Evolutionary conservation across 1,284 basidiomycete genomes (phyloP), one percentile per base, ranked within the genome.

Genomic region (Abortiporus biennis): DNA sequence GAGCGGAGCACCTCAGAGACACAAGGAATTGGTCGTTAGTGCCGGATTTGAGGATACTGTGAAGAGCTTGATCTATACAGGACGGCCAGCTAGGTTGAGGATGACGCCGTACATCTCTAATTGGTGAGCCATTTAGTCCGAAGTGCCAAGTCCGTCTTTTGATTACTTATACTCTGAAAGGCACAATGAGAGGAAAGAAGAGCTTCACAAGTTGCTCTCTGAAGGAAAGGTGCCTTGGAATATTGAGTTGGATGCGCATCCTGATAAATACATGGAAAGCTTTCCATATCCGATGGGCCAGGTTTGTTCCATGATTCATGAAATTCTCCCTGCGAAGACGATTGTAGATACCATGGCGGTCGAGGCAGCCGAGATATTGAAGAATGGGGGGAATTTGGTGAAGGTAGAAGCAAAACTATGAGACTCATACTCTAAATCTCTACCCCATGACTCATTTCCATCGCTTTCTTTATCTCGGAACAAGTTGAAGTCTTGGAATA

Each of bases 21-120:
- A 94, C 68, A 93, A 94, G 66, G 80, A 92, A 11, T 71, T 77
- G 52, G 56, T 88, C 17, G 44, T 85, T 31, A 72, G 65, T 44
- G 78, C 83, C 16, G 70, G 79, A 6, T 80, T 74, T 54, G 85
- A 82, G 43, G 88, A 88, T 58, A 80, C 80, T 9, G 68, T 81
- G 37, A 78, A 78, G 17, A 92, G 91, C 5, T 58, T 92, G 36
- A 93, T 94, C 55, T 93, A 81, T 67, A 87, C 85, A 42, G 92
- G 92, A 17, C 81, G 92, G 22, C 93, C 92, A 9, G 67, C 95
- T 51, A 80, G 91, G 32, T 86, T 93, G 20, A 69, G 80, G 51
- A 79, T 79, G 58, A 91, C 86, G 8, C 78, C 84, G 15, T 93
- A 91, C 58, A 74, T 92, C 46, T 79, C 80, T 22, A 74, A 84